phyloP scores from a whole-genome alignment of 2,329 filamentous ascomycete species.

The Cryphonectria carpinicola region DNA sequence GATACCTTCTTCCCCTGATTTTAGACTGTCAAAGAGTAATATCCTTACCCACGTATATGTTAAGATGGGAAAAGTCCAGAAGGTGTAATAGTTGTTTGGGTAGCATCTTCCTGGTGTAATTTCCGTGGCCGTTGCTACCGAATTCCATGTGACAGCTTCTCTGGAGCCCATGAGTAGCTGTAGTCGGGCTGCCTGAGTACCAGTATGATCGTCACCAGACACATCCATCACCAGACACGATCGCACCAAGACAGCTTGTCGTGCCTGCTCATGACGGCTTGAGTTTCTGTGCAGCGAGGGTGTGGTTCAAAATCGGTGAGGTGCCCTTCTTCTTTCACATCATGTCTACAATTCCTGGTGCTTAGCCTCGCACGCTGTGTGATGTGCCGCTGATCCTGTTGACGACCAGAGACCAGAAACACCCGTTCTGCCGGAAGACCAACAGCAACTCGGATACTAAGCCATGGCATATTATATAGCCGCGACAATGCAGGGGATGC shows the following conservation, averaged over 20 bases:
- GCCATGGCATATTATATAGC: not conserved
- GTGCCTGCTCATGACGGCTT: not conserved
- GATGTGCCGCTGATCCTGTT: constrained; percentile 31
- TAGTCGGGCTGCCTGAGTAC: not conserved
- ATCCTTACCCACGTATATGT: not conserved
- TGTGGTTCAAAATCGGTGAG: not conserved
- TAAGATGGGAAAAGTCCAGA: not conserved
- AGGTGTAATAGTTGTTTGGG: not conserved
- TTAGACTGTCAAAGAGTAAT: not conserved
- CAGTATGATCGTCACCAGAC: not conserved
- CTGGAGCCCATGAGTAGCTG: not conserved
- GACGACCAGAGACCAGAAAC: constrained; percentile 23
- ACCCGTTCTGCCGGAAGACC: not conserved
- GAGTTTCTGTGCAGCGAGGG: not conserved
- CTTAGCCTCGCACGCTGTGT: constrained; percentile 19
- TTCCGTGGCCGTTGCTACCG: too few species aligned
- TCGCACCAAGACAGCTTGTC: not conserved
- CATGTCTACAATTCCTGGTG: not conserved
- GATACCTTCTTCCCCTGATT: too few species aligned
- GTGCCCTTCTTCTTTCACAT: not conserved
- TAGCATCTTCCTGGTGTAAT: not conserved
- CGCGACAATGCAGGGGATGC: not conserved
- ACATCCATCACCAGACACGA: not conserved
- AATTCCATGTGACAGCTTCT: not conserved
- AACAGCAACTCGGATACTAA: not conserved